Conservation (phyloP, 768 basidiomycete genomes). For the Mycena rosella region DNA sequence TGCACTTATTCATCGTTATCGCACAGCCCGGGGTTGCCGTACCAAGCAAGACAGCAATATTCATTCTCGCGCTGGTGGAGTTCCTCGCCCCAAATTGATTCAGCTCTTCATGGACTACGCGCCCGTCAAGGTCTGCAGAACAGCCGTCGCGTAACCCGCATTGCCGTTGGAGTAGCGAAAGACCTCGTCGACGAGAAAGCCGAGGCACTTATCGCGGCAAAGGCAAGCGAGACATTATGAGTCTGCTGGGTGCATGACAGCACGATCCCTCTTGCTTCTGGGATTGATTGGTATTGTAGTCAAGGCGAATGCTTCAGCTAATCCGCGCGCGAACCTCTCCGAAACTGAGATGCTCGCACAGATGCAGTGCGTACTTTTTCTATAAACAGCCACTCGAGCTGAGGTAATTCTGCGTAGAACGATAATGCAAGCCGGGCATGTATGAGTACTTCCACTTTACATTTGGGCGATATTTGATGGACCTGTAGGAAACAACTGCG, state of each 20-base stretch:
- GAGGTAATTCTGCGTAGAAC: not conserved
- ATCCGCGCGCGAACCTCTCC: slow-evolving; percentile 33
- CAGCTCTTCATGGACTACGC: slow-evolving; percentile 15
- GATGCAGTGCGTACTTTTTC: slow-evolving; percentile 46
- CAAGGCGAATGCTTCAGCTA: slow-evolving; percentile 34
- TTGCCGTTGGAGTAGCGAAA: slow-evolving; percentile 61
- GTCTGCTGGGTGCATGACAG: slow-evolving; percentile 63
- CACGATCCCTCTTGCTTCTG: not conserved
- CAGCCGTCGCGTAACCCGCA: slow-evolving; percentile 9
- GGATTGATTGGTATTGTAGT: not conserved
- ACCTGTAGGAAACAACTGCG: slow-evolving; percentile 69
- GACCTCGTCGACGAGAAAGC: slow-evolving; percentile 62
- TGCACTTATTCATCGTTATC: not conserved
- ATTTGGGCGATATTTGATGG: slow-evolving; percentile 42
- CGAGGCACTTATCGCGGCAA: slow-evolving; percentile 60
- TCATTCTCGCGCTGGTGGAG: slow-evolving; percentile 23
- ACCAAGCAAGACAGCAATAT: slow-evolving; percentile 17
- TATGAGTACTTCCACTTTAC: not conserved
- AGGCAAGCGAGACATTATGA: slow-evolving; percentile 66
- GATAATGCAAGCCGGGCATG: slow-evolving; percentile 27
- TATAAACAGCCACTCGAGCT: not conserved
- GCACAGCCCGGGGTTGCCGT: slow-evolving; percentile 1
- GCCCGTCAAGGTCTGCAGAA: slow-evolving; percentile 15
- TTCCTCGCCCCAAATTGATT: slow-evolving; percentile 7
- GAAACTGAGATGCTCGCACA: slow-evolving; percentile 49